Evolutionary conservation across 179 eudicot genomes (phyloP).

Genomic region (Nepenthes alata): DNA sequence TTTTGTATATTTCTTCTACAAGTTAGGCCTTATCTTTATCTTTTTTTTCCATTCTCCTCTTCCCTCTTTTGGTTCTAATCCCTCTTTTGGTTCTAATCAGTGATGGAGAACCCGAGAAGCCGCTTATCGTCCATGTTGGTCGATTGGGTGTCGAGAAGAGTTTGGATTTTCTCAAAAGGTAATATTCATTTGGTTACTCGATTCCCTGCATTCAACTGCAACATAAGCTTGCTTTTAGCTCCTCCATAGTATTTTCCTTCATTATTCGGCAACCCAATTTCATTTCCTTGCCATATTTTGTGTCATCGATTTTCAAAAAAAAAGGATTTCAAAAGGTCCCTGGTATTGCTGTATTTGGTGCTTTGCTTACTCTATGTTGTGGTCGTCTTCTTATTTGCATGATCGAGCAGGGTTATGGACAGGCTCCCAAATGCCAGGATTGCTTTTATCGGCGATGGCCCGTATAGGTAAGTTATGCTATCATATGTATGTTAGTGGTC

Average conservation of each 20-base stretch:
- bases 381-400: background rate
- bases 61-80: conserved; percentile 10
- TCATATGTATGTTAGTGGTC: background rate
- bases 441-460: conserved; percentile 94
- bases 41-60: background rate
- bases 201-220: background rate
- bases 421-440: conserved; percentile 74
- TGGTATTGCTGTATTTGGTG: too few relatives aligned
- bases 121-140: conserved; percentile 89
- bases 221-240: background rate
- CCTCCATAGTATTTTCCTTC: background rate
- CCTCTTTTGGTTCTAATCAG: conserved; percentile 24
- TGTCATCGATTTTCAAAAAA: too few relatives aligned
- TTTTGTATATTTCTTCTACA: background rate
- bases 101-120: conserved; percentile 73
- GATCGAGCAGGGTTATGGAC: conserved; percentile 71
- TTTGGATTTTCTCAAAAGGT: conserved; percentile 93
- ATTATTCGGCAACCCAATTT: too few relatives aligned
- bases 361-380: too few relatives aligned
- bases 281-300: too few relatives aligned
- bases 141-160: conserved; percentile 92
- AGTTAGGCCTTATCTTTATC: background rate
- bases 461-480: conserved; percentile 50
- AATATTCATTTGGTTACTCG: conserved; percentile 7
- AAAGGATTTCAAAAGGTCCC: too few relatives aligned